Percentiles rank a stretch among this genome's conserved stretches.
Evolutionary conservation across 2,329 filamentous ascomycete species (phyloP).

Genomic region (Paecilomyces sp.): DNA sequence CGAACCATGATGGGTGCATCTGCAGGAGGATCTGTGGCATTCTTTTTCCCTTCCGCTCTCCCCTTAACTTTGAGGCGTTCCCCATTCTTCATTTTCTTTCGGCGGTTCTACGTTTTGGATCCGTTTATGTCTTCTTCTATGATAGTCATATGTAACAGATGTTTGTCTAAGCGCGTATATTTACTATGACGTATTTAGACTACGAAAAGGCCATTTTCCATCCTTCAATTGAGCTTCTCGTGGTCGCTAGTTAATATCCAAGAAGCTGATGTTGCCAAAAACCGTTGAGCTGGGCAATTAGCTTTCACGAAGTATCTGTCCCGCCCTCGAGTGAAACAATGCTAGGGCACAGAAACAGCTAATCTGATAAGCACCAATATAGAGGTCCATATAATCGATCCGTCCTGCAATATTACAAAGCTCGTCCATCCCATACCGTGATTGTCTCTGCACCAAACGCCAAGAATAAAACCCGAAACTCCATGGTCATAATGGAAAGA

Average conservation of each 20-base stretch:
- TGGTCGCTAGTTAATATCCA: neutral
- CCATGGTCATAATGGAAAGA: no score
- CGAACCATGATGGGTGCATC: neutral
- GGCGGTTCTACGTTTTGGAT: neutral
- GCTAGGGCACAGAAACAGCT: no score
- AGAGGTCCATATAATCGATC: no score
- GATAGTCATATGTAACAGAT: constrained; percentile 13
- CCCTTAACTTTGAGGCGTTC: constrained; percentile 3
- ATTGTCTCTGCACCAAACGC: no score
- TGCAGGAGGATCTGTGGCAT: neutral
- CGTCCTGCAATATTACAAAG: no score
- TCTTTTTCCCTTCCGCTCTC: neutral
- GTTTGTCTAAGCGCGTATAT: neutral
- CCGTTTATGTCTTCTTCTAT: constrained; percentile 12
- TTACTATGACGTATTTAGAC: neutral
- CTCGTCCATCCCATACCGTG: no score
- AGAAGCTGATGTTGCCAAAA: no score
- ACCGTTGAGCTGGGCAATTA: no score
- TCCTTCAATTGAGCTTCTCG: neutral
- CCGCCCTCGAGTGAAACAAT: no score
- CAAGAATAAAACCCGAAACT: no score
- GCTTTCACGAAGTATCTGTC: no score
- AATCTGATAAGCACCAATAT: no score
- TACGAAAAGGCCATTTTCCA: neutral
- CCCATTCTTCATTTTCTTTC: constrained; percentile 8